A percentile compares a stretch with the other conserved stretches of the same genome.
Evolutionary conservation across 495 filamentous ascomycete species (phyloP).

Genomic region (Sordaria brevicollis): DNA sequence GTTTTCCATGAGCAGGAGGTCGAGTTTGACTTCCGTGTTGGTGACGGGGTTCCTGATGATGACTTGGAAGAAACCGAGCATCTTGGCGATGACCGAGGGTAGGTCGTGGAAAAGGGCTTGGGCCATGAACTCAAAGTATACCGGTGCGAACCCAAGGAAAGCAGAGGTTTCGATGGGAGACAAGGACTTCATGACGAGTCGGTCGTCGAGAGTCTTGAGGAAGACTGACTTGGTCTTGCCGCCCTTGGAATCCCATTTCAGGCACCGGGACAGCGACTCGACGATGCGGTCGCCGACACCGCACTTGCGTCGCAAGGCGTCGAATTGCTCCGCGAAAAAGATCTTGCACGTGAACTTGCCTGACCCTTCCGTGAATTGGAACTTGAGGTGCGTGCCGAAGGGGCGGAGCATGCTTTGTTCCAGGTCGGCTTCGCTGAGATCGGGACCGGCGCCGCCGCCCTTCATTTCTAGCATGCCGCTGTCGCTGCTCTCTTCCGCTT

Average conservation of each 20-base stretch:
- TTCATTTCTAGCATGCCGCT: constrained; percentile 16
- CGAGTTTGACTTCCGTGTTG: constrained; percentile 89
- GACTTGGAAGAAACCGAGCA: constrained; percentile 97
- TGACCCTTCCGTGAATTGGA: constrained; percentile 82
- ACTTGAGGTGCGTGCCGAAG: constrained; percentile 86
- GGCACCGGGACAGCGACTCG: constrained; percentile 86
- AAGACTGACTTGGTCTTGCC: constrained; percentile 99
- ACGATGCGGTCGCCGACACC: constrained; percentile 89
- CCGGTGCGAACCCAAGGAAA: constrained; percentile 88
- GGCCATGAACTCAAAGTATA: constrained; percentile 95
- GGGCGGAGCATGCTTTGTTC: constrained; percentile 68
- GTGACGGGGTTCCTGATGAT: constrained; percentile 91
- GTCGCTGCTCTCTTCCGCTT: constrained; percentile 21
- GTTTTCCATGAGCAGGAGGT: constrained; percentile 95
- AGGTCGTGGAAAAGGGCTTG: constrained; percentile 93
- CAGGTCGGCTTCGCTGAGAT: constrained; percentile 42
- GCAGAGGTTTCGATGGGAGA: constrained; percentile 85
- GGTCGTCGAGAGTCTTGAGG: constrained; percentile 89
- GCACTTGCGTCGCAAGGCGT: constrained; percentile 85
- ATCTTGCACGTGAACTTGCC: constrained; percentile 96
- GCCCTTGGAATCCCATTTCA: constrained; percentile 97
- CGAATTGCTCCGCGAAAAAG: constrained; percentile 96
- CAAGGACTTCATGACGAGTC: constrained; percentile 71
- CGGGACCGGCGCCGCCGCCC: constrained; percentile 11
- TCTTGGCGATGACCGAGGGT: constrained; percentile 95